Percentiles rank a stretch among this genome's conserved stretches.
Conservation (phyloP, 257 asterid species). For the Lycium ferocissimum region DNA sequence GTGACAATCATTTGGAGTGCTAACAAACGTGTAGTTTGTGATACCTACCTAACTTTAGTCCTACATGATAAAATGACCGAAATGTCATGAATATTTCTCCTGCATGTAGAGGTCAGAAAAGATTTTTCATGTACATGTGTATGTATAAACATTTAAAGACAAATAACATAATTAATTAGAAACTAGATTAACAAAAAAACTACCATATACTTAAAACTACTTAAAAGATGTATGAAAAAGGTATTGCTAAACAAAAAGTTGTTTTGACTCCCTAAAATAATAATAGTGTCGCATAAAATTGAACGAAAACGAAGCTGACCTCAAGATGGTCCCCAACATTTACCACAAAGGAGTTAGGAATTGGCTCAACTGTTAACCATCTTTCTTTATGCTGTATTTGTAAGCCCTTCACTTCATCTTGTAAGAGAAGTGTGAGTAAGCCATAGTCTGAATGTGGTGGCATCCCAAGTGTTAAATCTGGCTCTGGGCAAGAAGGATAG, state of each 20-base stretch:
- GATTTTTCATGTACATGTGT: too few relatives aligned
- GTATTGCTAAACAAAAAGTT: background rate
- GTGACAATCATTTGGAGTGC: too few relatives aligned
- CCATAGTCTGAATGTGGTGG: slow-evolving; percentile 54
- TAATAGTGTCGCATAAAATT: rapidly evolving
- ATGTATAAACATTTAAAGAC: too few relatives aligned
- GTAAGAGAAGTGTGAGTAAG: slow-evolving; percentile 46
- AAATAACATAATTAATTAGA: too few relatives aligned
- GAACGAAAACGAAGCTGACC: slow-evolving; percentile 24
- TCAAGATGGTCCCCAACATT: slow-evolving; percentile 55
- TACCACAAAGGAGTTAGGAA: slow-evolving; percentile 46
- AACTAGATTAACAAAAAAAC: too few relatives aligned
- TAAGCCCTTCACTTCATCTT: slow-evolving; percentile 48
- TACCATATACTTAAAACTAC: too few relatives aligned
- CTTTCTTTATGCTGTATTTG: slow-evolving; percentile 45
- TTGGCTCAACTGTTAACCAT: slow-evolving; percentile 45
- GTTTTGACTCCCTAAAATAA: background rate
- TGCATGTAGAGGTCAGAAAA: too few relatives aligned
- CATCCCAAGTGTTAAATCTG: slow-evolving; percentile 52
- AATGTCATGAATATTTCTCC: too few relatives aligned
- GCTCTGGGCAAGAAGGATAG: slow-evolving; percentile 49
- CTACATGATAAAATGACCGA: too few relatives aligned
- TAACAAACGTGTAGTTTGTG: too few relatives aligned
- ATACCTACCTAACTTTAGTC: too few relatives aligned
- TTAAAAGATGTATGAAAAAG: background rate